Percentiles rank a stretch among this genome's conserved stretches.
These are phyloP conservation scores for Colletotrichum brevisporum DNA, from an alignment of 2,329 filamentous ascomycete genomes.

Conservation along the genomic window DNA sequence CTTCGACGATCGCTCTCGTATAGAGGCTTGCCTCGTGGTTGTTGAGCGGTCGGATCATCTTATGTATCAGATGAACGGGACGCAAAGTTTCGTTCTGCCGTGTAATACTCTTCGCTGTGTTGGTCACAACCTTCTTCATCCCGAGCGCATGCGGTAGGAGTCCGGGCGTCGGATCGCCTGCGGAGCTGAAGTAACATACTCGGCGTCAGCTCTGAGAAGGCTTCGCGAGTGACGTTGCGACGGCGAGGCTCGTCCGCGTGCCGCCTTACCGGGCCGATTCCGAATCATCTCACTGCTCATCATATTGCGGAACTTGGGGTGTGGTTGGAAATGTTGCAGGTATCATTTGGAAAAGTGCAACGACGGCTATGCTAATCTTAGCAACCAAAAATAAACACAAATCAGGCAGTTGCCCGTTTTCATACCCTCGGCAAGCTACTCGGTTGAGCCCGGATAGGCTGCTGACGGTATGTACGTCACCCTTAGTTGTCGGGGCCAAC, in stretches of 20 bases:
- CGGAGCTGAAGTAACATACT: too few species aligned
- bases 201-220: too few species aligned
- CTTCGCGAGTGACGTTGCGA: not conserved
- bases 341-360: conserved; percentile 27
- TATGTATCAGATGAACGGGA: conserved; percentile 16
- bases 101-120: not conserved
- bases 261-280: not conserved
- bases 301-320: too few species aligned
- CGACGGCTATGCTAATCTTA: conserved; percentile 24
- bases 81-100: not conserved
- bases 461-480: not conserved
- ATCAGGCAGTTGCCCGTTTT: conserved; percentile 8
- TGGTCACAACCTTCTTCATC: not conserved
- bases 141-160: not conserved
- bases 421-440: not conserved
- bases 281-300: not conserved
- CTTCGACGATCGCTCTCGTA: not conserved
- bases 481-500: conserved; percentile 1
- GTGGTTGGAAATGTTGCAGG: conserved; percentile 7
- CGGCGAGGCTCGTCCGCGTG: not conserved
- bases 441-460: too few species aligned
- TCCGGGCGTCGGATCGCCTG: too few species aligned
- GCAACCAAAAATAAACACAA: conserved; percentile 9
- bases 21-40: not conserved
- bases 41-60: not conserved